phyloP scores from a whole-genome alignment of 176 grass and related monocot genomes.

The Oryza longistaminata region DNA sequence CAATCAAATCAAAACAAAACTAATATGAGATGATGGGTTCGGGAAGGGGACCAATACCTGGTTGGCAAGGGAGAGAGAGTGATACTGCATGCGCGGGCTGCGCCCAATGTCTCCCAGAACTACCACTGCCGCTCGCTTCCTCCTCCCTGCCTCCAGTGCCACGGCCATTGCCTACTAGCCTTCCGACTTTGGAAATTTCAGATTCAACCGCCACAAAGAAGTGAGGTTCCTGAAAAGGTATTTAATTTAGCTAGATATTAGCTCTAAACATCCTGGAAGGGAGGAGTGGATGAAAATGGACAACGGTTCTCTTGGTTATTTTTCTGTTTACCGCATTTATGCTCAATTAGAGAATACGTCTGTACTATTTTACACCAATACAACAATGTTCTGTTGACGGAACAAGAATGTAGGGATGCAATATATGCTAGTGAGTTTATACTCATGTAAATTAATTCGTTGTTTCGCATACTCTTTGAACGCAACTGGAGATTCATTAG shows the following conservation, averaged over 20 bases:
- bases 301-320: neutral
- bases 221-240: neutral
- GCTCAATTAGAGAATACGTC: neutral
- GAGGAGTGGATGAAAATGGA: neutral
- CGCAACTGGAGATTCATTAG: neutral
- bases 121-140: constrained; percentile 66
- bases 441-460: no score
- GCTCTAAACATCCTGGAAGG: neutral
- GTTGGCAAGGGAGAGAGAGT: constrained; percentile 87
- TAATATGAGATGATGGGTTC: neutral
- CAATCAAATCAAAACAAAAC: no score
- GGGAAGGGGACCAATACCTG: constrained; percentile 43
- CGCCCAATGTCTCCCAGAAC: constrained; percentile 96
- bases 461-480: neutral
- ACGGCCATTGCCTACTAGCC: constrained; percentile 5
- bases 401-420: neutral
- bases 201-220: neutral
- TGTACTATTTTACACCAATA: neutral
- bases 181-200: neutral
- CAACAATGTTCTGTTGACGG: neutral
- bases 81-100: constrained; percentile 97
- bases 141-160: constrained; percentile 40
- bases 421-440: neutral
- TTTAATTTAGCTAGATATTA: neutral
- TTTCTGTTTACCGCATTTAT: neutral